phyloP scores from a whole-genome alignment of 163 green algal genomes.

The Scenedesmus sp. region DNA sequence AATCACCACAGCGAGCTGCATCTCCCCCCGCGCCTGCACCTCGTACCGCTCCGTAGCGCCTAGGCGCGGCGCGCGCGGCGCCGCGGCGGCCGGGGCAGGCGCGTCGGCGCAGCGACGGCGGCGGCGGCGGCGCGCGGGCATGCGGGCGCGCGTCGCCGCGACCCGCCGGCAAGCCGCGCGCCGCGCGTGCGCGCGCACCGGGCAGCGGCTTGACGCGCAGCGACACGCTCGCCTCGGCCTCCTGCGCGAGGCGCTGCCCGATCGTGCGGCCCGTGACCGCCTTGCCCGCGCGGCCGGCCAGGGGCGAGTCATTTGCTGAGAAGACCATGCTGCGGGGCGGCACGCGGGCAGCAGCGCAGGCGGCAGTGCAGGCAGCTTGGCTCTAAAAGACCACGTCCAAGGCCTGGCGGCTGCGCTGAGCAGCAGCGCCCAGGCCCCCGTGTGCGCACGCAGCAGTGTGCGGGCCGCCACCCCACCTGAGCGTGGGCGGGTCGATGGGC shows the following conservation, averaged over 20 bases:
- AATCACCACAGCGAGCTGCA: conserved; percentile 91
- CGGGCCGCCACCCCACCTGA: conserved; percentile 61
- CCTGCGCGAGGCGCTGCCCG: conserved; percentile 75
- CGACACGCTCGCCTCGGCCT: conserved; percentile 51
- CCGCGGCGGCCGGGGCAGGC: no score
- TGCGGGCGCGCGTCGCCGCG: no score
- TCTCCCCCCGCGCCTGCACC: conserved; percentile 84
- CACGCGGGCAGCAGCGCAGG: no score
- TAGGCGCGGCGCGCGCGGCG: no score
- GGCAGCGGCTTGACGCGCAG: conserved; percentile 34
- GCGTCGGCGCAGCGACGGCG: no score
- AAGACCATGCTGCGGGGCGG: conserved; percentile 87
- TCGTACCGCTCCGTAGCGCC: conserved; percentile 61
- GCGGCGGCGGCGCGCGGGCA: no score
- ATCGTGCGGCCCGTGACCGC: conserved; percentile 87
- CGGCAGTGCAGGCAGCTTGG: no score
- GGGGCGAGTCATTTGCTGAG: conserved; percentile 83
- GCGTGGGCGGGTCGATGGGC: conserved; percentile 87
- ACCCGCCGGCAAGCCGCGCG: no score
- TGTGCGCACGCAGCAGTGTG: no score
- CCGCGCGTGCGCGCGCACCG: conserved; percentile 13
- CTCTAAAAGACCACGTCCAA: background rate
- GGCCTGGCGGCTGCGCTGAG: no score
- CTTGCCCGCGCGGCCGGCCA: conserved; percentile 79
- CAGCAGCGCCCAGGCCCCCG: background rate